Evolutionary conservation across 768 basidiomycete species (phyloP), one percentile per base, ranked within the genome.

Genomic region (Chalciporus pseudorubinellus): DNA sequence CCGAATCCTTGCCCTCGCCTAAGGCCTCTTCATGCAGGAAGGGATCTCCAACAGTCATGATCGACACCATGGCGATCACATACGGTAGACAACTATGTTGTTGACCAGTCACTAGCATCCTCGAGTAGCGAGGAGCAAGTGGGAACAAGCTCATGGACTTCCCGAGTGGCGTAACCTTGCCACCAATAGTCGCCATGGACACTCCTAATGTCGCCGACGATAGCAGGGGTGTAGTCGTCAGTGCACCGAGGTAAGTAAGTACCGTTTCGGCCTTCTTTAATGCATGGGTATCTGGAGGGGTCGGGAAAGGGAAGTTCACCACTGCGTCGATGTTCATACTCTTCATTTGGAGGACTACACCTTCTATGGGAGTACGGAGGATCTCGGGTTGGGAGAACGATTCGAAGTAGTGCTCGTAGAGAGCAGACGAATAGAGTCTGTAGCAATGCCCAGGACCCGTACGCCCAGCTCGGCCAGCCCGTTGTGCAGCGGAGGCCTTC

Each of bases 381-480:
- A 98, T 95, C 68, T 99, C 97, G 2, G 97, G 97, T 51, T 82
- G 74, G 0, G 91, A 79, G 69, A 95, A 95, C 51, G 83, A 72
- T 28, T 89, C 86, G 64, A 98, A 95, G 68, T 95, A 83, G 63
- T 95, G 83, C 66, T 98, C 97, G 68, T 82, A 98, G 13, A 99
- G 77, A 14, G 95, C 92, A 9, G 92, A 95, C 8, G 95, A 98
- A 72, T 95, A 98, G 12, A 98, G 82, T 34, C 97, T 83, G 67
- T 98, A 98, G 70, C 97, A 98, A 69, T 98, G 97, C 22, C 97
- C 97, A 13, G 97, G 95, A 4, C 97, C 95, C 13, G 93, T 98
- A 53, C 97, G 92, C 11, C 97, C 97, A 0, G 97, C 97, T 64
- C 97, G 88, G 64, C 97, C 97, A 4, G 97, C 87, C 53, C 97